Conservation (phyloP, 257 asterid species). For the Paulownia fortunei region DNA sequence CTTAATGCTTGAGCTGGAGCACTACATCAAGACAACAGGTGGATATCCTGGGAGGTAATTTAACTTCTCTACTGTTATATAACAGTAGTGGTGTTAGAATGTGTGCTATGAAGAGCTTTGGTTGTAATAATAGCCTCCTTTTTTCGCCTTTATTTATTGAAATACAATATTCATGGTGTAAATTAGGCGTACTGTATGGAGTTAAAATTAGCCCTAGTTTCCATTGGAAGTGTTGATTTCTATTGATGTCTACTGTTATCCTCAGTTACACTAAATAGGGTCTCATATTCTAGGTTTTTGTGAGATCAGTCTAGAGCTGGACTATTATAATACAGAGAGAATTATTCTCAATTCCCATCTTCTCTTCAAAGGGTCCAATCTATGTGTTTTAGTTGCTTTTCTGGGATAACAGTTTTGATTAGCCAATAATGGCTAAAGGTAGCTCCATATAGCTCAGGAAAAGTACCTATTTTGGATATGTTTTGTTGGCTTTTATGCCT, state of each 20-base stretch:
- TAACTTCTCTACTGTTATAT: background rate
- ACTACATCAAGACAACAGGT: slow-evolving; percentile 60
- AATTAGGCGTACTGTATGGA: background rate
- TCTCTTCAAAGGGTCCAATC: background rate
- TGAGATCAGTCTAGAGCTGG: background rate
- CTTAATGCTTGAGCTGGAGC: slow-evolving; percentile 58
- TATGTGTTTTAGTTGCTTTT: background rate
- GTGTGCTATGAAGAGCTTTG: background rate
- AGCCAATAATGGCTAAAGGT: background rate
- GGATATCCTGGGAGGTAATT: slow-evolving; percentile 64
- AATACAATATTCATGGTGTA: background rate
- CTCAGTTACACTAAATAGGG: background rate
- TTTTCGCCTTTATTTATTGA: background rate
- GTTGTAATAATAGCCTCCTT: background rate
- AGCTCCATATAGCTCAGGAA: background rate
- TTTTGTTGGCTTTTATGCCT: background rate
- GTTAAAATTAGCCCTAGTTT: background rate
- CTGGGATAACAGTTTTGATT: background rate
- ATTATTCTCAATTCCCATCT: background rate
- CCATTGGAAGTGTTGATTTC: background rate
- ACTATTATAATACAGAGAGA: background rate
- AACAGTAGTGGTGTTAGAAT: slow-evolving; percentile 11
- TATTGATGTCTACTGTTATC: background rate
- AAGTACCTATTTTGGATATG: background rate
- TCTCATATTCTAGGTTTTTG: background rate